phyloP scores from a whole-genome alignment of 2,329 filamentous ascomycete species.

The Xylariales sp. region DNA sequence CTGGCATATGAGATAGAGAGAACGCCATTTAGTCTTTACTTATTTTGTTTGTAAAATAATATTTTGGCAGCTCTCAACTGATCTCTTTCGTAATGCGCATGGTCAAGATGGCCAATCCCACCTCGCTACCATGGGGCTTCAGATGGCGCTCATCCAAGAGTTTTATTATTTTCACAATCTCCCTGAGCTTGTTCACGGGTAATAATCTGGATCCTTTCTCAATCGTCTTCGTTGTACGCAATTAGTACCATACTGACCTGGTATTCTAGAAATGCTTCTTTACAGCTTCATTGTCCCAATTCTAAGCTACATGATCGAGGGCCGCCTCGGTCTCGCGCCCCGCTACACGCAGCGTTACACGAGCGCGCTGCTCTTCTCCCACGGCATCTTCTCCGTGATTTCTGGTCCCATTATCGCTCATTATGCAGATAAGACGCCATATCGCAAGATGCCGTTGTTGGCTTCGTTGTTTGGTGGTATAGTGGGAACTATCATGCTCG shows the following conservation, averaged over 20 bases:
- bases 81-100: too few relatives aligned
- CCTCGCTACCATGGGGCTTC: too few relatives aligned
- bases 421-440: not conserved
- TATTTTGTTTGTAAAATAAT: too few relatives aligned
- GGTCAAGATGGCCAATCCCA: too few relatives aligned
- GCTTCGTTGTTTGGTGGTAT: not conserved
- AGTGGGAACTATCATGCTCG: not conserved
- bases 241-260: not conserved
- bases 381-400: not conserved
- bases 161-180: not conserved
- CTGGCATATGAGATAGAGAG: too few relatives aligned
- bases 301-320: not conserved
- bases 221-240: not conserved
- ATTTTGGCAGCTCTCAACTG: too few relatives aligned
- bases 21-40: too few relatives aligned
- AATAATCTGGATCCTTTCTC: not conserved
- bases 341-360: not conserved
- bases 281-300: constrained; percentile 1
- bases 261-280: not conserved
- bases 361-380: not conserved
- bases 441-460: not conserved
- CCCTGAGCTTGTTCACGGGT: not conserved
- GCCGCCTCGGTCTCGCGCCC: not conserved
- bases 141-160: not conserved
- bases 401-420: not conserved